Evolutionary conservation across 2,329 filamentous ascomycete species (phyloP).

Genomic region (Aspergillus transmontanensis): DNA sequence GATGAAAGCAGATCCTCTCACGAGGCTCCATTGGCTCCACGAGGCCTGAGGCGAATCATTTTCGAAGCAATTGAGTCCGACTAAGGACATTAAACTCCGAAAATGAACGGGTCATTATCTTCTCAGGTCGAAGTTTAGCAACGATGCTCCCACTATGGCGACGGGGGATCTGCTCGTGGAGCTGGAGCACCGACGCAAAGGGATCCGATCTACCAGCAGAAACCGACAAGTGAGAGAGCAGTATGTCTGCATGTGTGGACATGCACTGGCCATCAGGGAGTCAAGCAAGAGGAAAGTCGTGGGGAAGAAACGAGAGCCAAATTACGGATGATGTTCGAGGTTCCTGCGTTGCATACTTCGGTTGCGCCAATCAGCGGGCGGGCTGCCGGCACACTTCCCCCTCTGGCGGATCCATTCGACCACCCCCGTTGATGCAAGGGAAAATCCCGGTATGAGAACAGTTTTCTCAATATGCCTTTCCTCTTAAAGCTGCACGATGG

Average conservation of each 20-base stretch:
- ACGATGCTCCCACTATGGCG: not conserved
- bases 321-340: slow-evolving; percentile 3
- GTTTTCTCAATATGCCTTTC: not conserved
- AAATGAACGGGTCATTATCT: not conserved
- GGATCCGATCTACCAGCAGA: not conserved
- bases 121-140: not conserved
- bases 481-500: not conserved
- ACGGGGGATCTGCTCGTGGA: slow-evolving; percentile 6
- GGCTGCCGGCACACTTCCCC: slow-evolving; percentile 23
- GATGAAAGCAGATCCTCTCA: slow-evolving; percentile 2
- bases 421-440: not conserved
- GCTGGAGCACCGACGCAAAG: not conserved
- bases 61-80: not conserved
- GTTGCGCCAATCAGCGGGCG: slow-evolving; percentile 22
- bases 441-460: not conserved
- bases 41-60: not conserved
- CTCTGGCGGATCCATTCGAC: slow-evolving; percentile 4
- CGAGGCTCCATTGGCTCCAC: slow-evolving; percentile 9
- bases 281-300: not conserved
- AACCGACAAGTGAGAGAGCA: slow-evolving; percentile 22
- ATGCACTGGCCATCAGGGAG: slow-evolving; percentile 6
- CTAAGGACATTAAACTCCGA: not conserved
- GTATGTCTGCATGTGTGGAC: slow-evolving; percentile 22
- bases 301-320: slow-evolving; percentile 8
- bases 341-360: slow-evolving; percentile 13